A percentile compares a stretch with the other conserved stretches of the same genome.
Conservation (phyloP, 2,329 filamentous ascomycete species). For the Scytalidium lignicola region DNA sequence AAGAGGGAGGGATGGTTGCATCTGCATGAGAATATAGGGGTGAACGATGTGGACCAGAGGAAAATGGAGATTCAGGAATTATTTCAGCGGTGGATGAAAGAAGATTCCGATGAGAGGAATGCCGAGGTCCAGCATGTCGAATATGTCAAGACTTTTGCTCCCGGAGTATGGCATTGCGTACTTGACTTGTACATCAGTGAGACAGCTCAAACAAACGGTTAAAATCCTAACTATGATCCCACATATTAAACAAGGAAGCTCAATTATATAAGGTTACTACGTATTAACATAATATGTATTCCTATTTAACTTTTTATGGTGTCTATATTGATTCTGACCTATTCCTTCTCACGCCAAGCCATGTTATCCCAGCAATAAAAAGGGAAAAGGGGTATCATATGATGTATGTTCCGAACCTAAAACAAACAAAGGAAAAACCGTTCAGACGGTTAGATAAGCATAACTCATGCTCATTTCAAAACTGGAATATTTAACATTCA, state of each 20-base stretch:
- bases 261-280: too few relatives aligned
- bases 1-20: conserved; percentile 51
- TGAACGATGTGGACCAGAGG: conserved; percentile 41
- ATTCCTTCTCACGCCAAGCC: neutral
- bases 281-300: too few relatives aligned
- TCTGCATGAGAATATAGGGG: conserved; percentile 61
- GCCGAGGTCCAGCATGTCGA: conserved; percentile 51
- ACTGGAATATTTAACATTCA: too few relatives aligned
- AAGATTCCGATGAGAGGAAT: conserved; percentile 4
- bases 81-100: conserved; percentile 12
- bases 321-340: neutral
- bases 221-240: neutral
- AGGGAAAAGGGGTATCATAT: neutral
- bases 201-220: conserved; percentile 4
- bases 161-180: conserved; percentile 64
- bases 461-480: neutral
- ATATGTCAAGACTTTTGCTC: conserved; percentile 65
- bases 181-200: conserved; percentile 50
- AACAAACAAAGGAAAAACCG: neutral
- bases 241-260: too few relatives aligned
- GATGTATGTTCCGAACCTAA: neutral
- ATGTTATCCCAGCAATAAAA: neutral
- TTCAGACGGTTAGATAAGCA: neutral
- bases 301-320: neutral
- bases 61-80: conserved; percentile 17